Conservation (phyloP, 2,329 filamentous ascomycete species). For the Fusarium fujikuroi region DNA sequence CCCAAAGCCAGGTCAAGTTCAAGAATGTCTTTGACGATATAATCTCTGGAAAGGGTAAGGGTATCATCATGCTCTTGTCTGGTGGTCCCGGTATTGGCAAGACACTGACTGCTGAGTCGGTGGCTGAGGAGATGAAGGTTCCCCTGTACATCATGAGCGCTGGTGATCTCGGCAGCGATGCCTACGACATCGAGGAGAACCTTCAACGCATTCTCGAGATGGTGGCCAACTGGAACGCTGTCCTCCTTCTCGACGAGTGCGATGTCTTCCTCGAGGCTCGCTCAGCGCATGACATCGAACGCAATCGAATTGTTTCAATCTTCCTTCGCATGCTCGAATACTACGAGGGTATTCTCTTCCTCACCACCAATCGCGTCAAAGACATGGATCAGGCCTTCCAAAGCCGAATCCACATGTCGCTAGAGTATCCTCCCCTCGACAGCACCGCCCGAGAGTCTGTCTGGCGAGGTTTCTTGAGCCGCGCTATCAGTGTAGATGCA, state of each 20-base stretch:
- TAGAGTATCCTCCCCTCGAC: constrained; percentile 58
- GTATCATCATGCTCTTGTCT: constrained; percentile 60
- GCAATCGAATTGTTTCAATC: constrained; percentile 51
- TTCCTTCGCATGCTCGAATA: constrained; percentile 59
- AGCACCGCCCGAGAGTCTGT: constrained; percentile 50
- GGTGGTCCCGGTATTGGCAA: constrained; percentile 63
- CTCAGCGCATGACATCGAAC: constrained; percentile 48
- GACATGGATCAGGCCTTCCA: constrained; percentile 60
- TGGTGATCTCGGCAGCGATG: constrained; percentile 76
- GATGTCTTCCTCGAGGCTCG: constrained; percentile 58
- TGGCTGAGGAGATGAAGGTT: constrained; percentile 60
- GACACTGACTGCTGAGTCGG: constrained; percentile 60
- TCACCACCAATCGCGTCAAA: constrained; percentile 59
- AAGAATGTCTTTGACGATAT: constrained; percentile 61
- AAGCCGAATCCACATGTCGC: constrained; percentile 59
- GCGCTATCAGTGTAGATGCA: constrained; percentile 40
- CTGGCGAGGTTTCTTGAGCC: constrained; percentile 54
- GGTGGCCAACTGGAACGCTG: constrained; percentile 64
- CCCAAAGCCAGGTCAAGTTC: constrained; percentile 57
- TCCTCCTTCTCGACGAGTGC: constrained; percentile 51
- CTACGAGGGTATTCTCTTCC: constrained; percentile 60
- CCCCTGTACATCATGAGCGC: constrained; percentile 66
- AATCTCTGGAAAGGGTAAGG: constrained; percentile 63
- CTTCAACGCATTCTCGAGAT: constrained; percentile 68
- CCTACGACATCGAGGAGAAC: constrained; percentile 71